Base-by-base conservation (phyloP, 2,329 filamentous ascomycete genomes). In the Intubia oerlemansii region DNA sequence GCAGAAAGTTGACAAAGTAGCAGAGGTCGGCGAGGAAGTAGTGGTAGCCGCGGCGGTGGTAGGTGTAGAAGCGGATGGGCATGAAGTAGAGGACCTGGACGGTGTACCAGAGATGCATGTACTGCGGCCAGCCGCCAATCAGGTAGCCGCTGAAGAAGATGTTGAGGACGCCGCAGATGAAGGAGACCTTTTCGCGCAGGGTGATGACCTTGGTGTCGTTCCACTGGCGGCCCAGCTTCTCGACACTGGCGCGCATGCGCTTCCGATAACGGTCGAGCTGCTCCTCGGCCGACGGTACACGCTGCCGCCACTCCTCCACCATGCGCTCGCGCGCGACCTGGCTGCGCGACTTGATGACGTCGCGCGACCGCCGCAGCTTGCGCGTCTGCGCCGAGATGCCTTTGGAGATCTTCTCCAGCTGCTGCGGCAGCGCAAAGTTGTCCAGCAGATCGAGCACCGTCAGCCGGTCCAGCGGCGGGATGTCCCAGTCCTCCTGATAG, bases 1-100 rank as follows among this genome's bases (percentile, higher is more conserved):
- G 57, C 30, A 98, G 62, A 19, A 93, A 54, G 51, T 98, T 98
- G 61, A 91, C 82, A 44, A 95, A 98, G 54, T 98, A 98, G 56
- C 88, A 98, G 25, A 98, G 68, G 50, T 98, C 88, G 21, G 84
- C 85, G 17, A 95, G 59, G 52, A 98, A 95, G 54, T 98, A 98
- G 51, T 93, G 84, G 44, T 90, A 93, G 32, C 85, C 88, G 33
- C 77, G 78, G 42, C 73, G 71, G 46, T 81, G 81, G 51, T 98
- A 98, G 33, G 76, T 79, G 54, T 82, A 88, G 52, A 69, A 85
- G 27, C 88, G 76, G 39, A 98, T 79, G 10, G 88, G 88, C 85
- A 95, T 92, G 51, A 93, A 95, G 53, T 93, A 95, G 35, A 79
- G 49, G 24, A 92, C 62, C 50, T 92, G 84, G 4, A 51, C 62